Evolutionary conservation across 768 basidiomycete genomes (phyloP).

Genomic region (Dentipellis fragilis): DNA sequence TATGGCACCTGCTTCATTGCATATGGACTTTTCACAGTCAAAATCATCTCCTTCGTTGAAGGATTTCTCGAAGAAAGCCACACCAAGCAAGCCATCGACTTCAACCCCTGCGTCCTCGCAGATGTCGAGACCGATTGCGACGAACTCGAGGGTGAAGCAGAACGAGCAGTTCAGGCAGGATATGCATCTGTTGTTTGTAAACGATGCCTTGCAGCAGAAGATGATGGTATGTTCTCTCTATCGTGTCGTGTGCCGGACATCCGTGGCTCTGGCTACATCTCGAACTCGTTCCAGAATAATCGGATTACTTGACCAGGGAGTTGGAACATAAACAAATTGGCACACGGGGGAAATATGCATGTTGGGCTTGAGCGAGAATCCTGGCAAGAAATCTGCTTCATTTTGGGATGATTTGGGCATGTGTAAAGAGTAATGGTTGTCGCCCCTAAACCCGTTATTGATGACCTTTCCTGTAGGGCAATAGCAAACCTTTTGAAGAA

Average conservation of each 20-base stretch:
- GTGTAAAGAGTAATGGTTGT: too few relatives aligned
- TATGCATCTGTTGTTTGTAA: constrained; percentile 78
- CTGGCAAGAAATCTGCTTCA: not conserved
- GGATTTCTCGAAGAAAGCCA: constrained; percentile 31
- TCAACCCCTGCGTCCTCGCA: constrained; percentile 16
- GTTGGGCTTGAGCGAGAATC: too few relatives aligned
- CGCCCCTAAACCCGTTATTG: constrained; percentile 7
- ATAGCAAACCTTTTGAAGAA: constrained; percentile 71
- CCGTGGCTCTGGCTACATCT: not conserved
- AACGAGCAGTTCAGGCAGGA: constrained; percentile 70
- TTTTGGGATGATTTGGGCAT: not conserved
- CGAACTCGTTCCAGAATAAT: not conserved
- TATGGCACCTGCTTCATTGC: constrained; percentile 31
- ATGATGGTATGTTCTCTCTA: constrained; percentile 39
- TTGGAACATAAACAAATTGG: too few relatives aligned
- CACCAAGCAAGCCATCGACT: constrained; percentile 15
- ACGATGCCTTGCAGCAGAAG: constrained; percentile 72
- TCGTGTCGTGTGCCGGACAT: not conserved
- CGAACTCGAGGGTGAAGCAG: constrained; percentile 69
- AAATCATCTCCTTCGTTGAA: constrained; percentile 30
- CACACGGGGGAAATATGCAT: too few relatives aligned
- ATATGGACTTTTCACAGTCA: constrained; percentile 27
- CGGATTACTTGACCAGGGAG: too few relatives aligned
- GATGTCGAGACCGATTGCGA: constrained; percentile 52
- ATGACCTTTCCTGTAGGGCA: constrained; percentile 40